phyloP scores from a whole-genome alignment of 768 basidiomycete genomes.

The Rhodotorula graminis region DNA sequence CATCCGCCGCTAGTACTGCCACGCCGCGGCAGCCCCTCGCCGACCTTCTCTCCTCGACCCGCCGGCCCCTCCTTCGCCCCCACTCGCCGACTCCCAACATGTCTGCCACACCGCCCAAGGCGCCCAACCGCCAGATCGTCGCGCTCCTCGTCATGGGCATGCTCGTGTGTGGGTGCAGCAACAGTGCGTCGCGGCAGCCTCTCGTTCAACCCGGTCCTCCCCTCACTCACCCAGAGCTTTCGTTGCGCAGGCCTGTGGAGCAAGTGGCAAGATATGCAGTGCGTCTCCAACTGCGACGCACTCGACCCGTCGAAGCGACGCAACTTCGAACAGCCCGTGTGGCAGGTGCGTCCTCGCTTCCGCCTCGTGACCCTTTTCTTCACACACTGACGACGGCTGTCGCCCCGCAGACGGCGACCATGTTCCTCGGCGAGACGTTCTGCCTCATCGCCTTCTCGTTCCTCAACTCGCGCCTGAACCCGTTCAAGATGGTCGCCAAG shows the following conservation, averaged over 20 bases:
- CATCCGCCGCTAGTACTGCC: too few species aligned
- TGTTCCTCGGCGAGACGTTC: constrained; percentile 80
- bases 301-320: constrained; percentile 60
- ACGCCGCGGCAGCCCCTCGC: too few species aligned
- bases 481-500: not conserved
- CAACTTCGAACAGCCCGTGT: constrained; percentile 63
- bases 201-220: too few species aligned
- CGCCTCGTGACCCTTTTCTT: not conserved
- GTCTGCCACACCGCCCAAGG: not conserved
- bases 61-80: not conserved
- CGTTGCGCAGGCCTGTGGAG: constrained; percentile 36
- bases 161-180: constrained; percentile 59
- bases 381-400: constrained; percentile 51
- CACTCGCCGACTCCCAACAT: not conserved
- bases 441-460: constrained; percentile 44
- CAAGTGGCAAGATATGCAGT: constrained; percentile 76
- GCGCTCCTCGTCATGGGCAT: constrained; percentile 75
- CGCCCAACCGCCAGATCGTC: not conserved
- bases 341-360: constrained; percentile 1
- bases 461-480: constrained; percentile 38
- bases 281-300: constrained; percentile 82
- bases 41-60: too few species aligned
- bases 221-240: constrained; percentile 3
- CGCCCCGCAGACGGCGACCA: constrained; percentile 43
- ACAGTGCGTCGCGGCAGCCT: constrained; percentile 51